Conservation (phyloP, 1,139 yeast genomes). For the Saccharomyces uvarum region DNA sequence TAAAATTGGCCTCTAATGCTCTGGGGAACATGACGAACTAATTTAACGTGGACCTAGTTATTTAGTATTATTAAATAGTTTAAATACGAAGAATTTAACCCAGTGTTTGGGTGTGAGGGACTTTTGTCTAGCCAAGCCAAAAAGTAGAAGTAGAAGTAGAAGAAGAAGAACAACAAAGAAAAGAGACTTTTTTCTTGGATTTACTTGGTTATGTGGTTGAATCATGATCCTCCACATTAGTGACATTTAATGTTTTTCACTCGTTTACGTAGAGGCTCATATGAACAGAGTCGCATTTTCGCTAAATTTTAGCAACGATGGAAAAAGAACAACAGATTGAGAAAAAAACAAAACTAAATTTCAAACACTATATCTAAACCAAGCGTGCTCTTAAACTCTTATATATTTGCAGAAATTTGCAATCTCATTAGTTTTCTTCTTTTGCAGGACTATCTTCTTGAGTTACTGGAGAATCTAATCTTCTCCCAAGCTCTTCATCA, state of each 20-base stretch:
- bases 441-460: slow-evolving; percentile 1
- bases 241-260: not conserved
- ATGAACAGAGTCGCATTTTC: not conserved
- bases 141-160: not conserved
- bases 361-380: not conserved
- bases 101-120: slow-evolving; percentile 1
- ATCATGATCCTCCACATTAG: not conserved
- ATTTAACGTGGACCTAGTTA: not conserved
- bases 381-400: too few species aligned
- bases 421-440: not conserved
- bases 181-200: not conserved
- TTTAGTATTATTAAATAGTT: not conserved
- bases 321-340: not conserved
- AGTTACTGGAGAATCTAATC: slow-evolving; percentile 3
- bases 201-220: not conserved
- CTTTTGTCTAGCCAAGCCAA: not conserved
- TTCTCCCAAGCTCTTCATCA: slow-evolving; percentile 13
- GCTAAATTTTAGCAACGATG: not conserved
- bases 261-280: not conserved
- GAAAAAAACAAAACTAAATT: not conserved
- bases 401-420: too few species aligned
- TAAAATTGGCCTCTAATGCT: not conserved
- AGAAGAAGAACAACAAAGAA: not conserved
- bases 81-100: not conserved
- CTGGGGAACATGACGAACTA: not conserved